Conservation (phyloP, 2,329 filamentous ascomycete species). For the Whalleya microplaca region DNA sequence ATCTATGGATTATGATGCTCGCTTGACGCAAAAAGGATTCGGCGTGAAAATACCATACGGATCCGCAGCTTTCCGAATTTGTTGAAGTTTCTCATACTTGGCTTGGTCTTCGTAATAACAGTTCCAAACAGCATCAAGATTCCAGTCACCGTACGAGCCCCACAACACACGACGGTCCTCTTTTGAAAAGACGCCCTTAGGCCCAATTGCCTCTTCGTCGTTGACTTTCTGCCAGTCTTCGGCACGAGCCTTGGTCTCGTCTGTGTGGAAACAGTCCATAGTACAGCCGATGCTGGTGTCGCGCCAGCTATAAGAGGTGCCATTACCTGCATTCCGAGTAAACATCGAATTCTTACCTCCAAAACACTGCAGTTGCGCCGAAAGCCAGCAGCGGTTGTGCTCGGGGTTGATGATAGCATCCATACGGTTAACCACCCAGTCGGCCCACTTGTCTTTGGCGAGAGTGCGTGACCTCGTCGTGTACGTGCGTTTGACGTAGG, state of each 20-base stretch:
- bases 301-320: constrained; percentile 52
- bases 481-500: constrained; percentile 53
- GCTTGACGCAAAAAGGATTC: constrained; percentile 36
- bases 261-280: constrained; percentile 50
- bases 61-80: constrained; percentile 38
- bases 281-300: constrained; percentile 45
- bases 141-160: constrained; percentile 45
- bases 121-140: constrained; percentile 42
- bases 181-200: constrained; percentile 43
- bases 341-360: background rate
- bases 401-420: constrained; percentile 42
- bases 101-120: constrained; percentile 41
- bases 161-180: constrained; percentile 45
- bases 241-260: constrained; percentile 39
- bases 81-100: constrained; percentile 43
- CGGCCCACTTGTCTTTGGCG: constrained; percentile 43
- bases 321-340: constrained; percentile 39
- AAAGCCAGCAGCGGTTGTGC: constrained; percentile 47
- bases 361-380: constrained; percentile 48
- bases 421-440: constrained; percentile 42
- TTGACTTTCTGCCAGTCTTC: constrained; percentile 48
- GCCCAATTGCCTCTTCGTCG: constrained; percentile 37
- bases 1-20: constrained; percentile 8
- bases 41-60: constrained; percentile 36
- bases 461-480: constrained; percentile 47